Evolutionary conservation across 441 rosid genomes (phyloP).

Genomic region (Populus hybrid): DNA sequence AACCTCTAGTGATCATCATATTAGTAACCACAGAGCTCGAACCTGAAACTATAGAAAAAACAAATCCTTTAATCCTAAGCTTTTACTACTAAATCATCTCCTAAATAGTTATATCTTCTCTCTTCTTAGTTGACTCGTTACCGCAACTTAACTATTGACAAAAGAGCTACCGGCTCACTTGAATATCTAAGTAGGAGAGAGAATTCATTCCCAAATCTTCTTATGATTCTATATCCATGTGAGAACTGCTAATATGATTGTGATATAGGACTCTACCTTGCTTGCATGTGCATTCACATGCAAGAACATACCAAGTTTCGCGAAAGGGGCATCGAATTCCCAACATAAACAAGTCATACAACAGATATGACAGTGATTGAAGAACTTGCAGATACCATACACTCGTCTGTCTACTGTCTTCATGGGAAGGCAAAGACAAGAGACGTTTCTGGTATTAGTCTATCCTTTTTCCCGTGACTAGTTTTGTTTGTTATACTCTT

Average conservation of each 20-base stretch:
- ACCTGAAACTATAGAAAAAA: too few relatives aligned
- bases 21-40: fast-evolving
- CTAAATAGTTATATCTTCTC: fast-evolving
- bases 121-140: too few relatives aligned
- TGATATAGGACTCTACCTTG: not conserved
- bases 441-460: not conserved
- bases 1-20: fast-evolving
- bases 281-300: constrained; percentile 15
- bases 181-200: not conserved
- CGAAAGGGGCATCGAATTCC: not conserved
- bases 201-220: not conserved
- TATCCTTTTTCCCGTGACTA: constrained; percentile 1
- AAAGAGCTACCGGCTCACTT: too few relatives aligned
- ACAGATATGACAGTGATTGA: not conserved
- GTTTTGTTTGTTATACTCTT: not conserved
- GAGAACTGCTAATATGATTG: not conserved
- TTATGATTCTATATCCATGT: constrained; percentile 5
- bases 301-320: not conserved
- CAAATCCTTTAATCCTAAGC: too few relatives aligned
- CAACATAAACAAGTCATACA: not conserved
- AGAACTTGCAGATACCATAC: not conserved
- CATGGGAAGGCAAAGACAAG: too few relatives aligned
- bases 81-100: too few relatives aligned
- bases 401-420: not conserved
- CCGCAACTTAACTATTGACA: too few relatives aligned